These are phyloP conservation scores for Xerocomellus chrysenteron DNA, from an alignment of 768 basidiomycete genomes.

Conservation along the genomic window DNA sequence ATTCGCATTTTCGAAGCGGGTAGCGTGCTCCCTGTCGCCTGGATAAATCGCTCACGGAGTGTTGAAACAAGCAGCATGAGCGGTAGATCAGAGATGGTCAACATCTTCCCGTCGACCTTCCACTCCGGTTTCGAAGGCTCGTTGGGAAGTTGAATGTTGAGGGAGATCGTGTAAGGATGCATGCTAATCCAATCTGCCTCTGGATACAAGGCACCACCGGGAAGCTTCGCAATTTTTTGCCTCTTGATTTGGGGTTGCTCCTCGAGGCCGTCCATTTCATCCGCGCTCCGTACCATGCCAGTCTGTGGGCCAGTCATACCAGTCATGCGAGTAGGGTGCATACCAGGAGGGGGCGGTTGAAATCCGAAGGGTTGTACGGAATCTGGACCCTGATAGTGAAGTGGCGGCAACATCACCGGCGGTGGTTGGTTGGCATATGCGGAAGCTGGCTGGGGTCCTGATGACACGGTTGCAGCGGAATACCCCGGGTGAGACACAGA, in stretches of 20 bases:
- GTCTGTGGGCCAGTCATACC: slow-evolving; percentile 58
- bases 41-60: slow-evolving; percentile 84
- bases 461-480: slow-evolving; percentile 83
- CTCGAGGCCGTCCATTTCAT: slow-evolving; percentile 75
- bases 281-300: slow-evolving; percentile 76
- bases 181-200: slow-evolving; percentile 88
- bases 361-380: slow-evolving; percentile 78
- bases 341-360: slow-evolving; percentile 64
- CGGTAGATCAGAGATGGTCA: slow-evolving; percentile 80
- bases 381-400: slow-evolving; percentile 81
- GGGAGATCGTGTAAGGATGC: slow-evolving; percentile 89
- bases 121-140: slow-evolving; percentile 87
- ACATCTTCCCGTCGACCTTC: slow-evolving; percentile 81
- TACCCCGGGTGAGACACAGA: slow-evolving; percentile 51
- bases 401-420: slow-evolving; percentile 80
- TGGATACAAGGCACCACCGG: slow-evolving; percentile 79
- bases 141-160: slow-evolving; percentile 80
- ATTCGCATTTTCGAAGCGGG: slow-evolving; percentile 79
- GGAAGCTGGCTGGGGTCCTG: slow-evolving; percentile 89
- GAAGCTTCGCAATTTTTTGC: slow-evolving; percentile 81
- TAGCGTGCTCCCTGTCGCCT: slow-evolving; percentile 74
- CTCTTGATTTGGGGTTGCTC: slow-evolving; percentile 83
- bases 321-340: slow-evolving; percentile 69
- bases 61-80: slow-evolving; percentile 84
- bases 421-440: slow-evolving; percentile 53